Conservation (phyloP, 2,329 filamentous ascomycete genomes). For the Rhexocercosporidium sp. region DNA sequence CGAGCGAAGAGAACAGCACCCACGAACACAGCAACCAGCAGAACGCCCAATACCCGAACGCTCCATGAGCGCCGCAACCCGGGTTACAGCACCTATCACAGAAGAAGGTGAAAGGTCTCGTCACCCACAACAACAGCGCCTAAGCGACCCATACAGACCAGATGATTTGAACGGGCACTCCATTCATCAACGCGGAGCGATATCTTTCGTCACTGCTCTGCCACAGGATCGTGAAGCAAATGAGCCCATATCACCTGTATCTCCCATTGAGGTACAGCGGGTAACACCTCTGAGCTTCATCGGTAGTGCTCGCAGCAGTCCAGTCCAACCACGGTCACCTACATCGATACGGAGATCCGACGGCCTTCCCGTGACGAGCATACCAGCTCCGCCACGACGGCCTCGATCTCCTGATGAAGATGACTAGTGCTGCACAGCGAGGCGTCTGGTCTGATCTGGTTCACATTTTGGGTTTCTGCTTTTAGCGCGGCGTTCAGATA, state of each 20-base stretch:
- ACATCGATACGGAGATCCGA: slow-evolving; percentile 26
- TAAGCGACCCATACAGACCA: slow-evolving; percentile 38
- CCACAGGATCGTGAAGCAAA: slow-evolving; percentile 26
- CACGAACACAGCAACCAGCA: slow-evolving; percentile 9
- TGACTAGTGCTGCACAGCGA: neutral
- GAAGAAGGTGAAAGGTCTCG: slow-evolving; percentile 14
- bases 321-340: slow-evolving; percentile 22
- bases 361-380: slow-evolving; percentile 35
- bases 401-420: slow-evolving; percentile 30
- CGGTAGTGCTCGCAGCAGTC: slow-evolving; percentile 27
- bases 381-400: slow-evolving; percentile 40
- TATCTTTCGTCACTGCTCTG: slow-evolving; percentile 35
- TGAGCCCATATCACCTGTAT: slow-evolving; percentile 20
- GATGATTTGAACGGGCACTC: slow-evolving; percentile 31
- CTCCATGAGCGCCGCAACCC: neutral
- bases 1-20: slow-evolving; percentile 17
- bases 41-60: slow-evolving; percentile 10
- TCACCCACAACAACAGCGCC: slow-evolving; percentile 21
- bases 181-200: slow-evolving; percentile 37
- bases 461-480: neutral
- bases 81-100: neutral
- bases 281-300: slow-evolving; percentile 13
- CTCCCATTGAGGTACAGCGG: slow-evolving; percentile 18
- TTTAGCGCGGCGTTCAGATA: slow-evolving; percentile 12
- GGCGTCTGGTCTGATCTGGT: neutral